Base-by-base conservation (phyloP, 2,329 filamentous ascomycete species). In the Drechslera avenae region DNA sequence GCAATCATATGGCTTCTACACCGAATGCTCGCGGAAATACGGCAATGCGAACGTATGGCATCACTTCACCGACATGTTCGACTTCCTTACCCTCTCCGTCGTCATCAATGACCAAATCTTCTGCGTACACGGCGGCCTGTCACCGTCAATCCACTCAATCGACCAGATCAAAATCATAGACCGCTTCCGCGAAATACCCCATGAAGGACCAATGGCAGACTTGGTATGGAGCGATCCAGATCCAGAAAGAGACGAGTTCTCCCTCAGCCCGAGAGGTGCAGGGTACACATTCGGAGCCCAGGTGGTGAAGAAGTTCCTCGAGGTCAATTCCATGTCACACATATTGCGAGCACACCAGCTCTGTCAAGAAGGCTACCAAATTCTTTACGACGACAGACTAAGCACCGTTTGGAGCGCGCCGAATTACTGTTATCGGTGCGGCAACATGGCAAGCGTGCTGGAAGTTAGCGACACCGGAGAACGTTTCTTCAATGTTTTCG, bases 161-260 rank as follows among this genome's bases (percentile, higher is more conserved):
- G 94, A 99, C 74, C 94, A 99, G 77, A 97, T 99, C 77, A 97
- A 99, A 76, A 96, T 99, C 74, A 97, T 99, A 72, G 94, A 99
- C 77, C 90, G 94, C 37, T 99, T 97, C 80, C 87, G 94, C 62
- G 94, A 99, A 73, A 99, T 99, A 53, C 94, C 94, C 4, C 94
- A 99, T 76, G 94, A 99, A 76, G 94, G 94, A 0, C 94, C 94
- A 28, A 99, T 99, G 94, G 94, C 94, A n/a, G 94, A 99, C 74
- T 80, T 99, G 4, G 94, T 99, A 26, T 99, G 94, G 94, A 96
- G 91, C 16, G 94, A 99, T 72, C 94, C 94, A 0, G 94, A 99
- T 72, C 88, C 90, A n/a, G 94, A 99, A 65, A 85, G 92, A 50
- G 94, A 99, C 75, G 94, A 99, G 74, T 99, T 99, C 76, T 95